Evolutionary conservation across 2,329 filamentous ascomycete species (phyloP), one percentile per base, ranked within the genome.

Genomic region (Clonostachys sp.): DNA sequence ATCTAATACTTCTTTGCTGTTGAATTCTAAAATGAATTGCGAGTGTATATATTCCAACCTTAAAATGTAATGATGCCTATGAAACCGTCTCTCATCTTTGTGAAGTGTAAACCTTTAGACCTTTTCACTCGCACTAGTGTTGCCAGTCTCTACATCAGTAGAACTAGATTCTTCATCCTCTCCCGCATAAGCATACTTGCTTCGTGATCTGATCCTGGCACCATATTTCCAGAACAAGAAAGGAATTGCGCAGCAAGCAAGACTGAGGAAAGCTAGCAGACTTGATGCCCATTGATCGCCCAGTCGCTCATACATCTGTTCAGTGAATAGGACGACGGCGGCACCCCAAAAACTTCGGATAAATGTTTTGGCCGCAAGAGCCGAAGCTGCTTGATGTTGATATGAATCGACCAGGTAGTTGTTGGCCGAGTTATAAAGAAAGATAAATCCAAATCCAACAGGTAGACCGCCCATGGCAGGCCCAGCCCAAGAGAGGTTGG

Each of bases 201-300:
- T 88, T 49, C 75, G 72, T 47, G 70, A 72, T 6, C 90, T 75
- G 54, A 95, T 95, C 6, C 64, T 63, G 14, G 83, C 87, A 5
- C 90, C 90, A 55, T 81, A 89, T 58, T 73, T 81, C 74, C 86
- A 95, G 68, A 96, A 95, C 20, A 89, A 65, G 62, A 85, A 95
- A 0, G 90, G 90, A 54, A 95, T 95, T 1, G 75, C 80, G 62
- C 89, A 95, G 70, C 89, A 95, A 0, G 80, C 85, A 6, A 95
- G 69, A 14, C 78, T 81, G 55, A 95, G 74, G 56, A 91, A 91
- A 0, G 79, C 88, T 8, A 94, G 68, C 10, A 94, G 73, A 0
- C 78, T 77, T 44, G 81, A 83, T 0, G 89, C 89, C 88, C 89
- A 92, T 61, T 89, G 82, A 64, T 90, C 76, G 9, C 83, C 83